Evolutionary conservation across 106 monocot species (phyloP).

Genomic region (Posidonia australis): DNA sequence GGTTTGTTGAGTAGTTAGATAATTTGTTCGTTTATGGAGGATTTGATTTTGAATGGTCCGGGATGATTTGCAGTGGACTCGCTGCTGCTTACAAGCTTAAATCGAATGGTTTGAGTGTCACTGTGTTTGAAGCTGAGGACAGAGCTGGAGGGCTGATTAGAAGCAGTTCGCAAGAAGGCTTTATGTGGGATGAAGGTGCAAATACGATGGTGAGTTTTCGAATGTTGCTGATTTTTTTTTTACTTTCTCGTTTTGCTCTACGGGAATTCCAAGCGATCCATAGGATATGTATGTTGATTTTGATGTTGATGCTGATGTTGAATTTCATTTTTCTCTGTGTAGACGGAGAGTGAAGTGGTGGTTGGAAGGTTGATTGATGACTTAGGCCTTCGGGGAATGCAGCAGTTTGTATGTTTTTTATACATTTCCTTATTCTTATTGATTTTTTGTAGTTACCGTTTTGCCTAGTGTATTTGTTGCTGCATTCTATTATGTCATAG

Average conservation of each 20-base stretch:
- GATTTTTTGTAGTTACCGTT: background rate
- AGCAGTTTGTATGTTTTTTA: conserved; percentile 61
- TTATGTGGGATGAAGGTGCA: conserved; percentile 98
- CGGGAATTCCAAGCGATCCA: background rate
- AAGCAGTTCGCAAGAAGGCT: conserved; percentile 54
- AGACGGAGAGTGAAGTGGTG: conserved; percentile 73
- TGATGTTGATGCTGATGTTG: background rate
- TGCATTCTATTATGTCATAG: background rate
- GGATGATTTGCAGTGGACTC: conserved; percentile 71
- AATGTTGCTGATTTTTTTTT: background rate
- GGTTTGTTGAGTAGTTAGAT: too few species aligned
- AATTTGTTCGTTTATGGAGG: background rate
- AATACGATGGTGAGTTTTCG: conserved; percentile 76
- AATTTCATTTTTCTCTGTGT: conserved; percentile 13
- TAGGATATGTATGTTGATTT: background rate
- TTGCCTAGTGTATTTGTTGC: background rate
- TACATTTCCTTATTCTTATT: background rate
- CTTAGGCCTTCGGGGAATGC: conserved; percentile 65
- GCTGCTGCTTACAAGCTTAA: conserved; percentile 90
- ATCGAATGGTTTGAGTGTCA: conserved; percentile 58
- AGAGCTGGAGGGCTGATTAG: conserved; percentile 80
- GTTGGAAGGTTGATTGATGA: conserved; percentile 64
- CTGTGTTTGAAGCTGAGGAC: conserved; percentile 76
- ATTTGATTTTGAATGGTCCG: background rate
- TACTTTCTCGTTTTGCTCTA: background rate